These are phyloP conservation scores for Metarhizium album DNA, from an alignment of 2,329 filamentous ascomycete species.

Conservation along the genomic window DNA sequence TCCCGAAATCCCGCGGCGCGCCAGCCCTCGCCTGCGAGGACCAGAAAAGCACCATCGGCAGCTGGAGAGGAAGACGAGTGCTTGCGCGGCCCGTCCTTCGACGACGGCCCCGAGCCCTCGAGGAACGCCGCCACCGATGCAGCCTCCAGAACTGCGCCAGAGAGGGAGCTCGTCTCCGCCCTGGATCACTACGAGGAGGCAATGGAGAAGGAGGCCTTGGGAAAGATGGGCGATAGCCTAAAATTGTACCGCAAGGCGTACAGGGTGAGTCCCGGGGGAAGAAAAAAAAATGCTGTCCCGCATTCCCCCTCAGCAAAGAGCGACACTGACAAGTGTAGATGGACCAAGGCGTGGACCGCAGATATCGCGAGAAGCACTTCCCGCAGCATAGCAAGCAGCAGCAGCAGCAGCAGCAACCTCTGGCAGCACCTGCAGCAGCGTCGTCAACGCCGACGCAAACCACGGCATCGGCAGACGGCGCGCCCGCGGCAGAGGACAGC, in stretches of 20 bases:
- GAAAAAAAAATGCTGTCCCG: too few species aligned
- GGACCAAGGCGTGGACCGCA: slow-evolving; percentile 72
- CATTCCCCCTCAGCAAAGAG: slow-evolving; percentile 8
- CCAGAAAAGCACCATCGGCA: not conserved
- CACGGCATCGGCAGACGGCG: not conserved
- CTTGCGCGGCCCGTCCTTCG: slow-evolving; percentile 9
- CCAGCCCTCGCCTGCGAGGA: not conserved
- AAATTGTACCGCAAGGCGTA: slow-evolving; percentile 85
- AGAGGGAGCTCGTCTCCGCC: slow-evolving; percentile 56
- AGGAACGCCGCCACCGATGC: slow-evolving; percentile 11
- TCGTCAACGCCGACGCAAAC: slow-evolving; percentile 11
- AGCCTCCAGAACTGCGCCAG: slow-evolving; percentile 6
- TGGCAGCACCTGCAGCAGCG: slow-evolving; percentile 9
- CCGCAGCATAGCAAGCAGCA: slow-evolving; percentile 38
- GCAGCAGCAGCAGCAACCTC: slow-evolving; percentile 31
- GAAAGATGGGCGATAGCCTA: slow-evolving; percentile 80
- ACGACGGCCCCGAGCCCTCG: slow-evolving; percentile 6
- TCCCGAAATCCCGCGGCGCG: not conserved
- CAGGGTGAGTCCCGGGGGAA: slow-evolving; percentile 39
- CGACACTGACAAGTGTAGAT: slow-evolving; percentile 39
- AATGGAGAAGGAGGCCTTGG: slow-evolving; percentile 76
- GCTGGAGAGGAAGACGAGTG: slow-evolving; percentile 8
- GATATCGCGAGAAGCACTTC: slow-evolving; percentile 88
- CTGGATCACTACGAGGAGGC: slow-evolving; percentile 89
- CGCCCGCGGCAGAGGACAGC: slow-evolving; percentile 26